Evolutionary conservation across 106 monocot genomes (phyloP).

Genomic region (Agapanthus africanus): DNA sequence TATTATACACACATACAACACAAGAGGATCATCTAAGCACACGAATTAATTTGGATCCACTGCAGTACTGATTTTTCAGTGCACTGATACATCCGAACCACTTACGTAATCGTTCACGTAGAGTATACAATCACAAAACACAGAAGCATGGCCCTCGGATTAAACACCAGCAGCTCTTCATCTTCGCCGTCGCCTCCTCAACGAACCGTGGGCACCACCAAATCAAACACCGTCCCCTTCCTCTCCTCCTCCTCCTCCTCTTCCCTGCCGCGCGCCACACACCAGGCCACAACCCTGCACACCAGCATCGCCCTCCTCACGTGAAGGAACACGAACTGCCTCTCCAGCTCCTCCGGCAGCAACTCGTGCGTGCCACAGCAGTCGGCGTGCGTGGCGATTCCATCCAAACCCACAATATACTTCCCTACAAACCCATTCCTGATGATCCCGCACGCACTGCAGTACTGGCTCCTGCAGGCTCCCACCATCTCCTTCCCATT

Average conservation of each 20-base stretch:
- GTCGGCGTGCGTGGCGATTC: constrained; percentile 44
- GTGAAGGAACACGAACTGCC: constrained; percentile 38
- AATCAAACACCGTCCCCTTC: constrained; percentile 15
- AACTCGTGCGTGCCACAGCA: constrained; percentile 48
- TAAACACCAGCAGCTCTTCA: constrained; percentile 55
- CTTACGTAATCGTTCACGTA: no score
- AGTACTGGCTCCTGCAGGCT: constrained; percentile 41
- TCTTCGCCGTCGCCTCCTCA: constrained; percentile 24
- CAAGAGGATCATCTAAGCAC: no score
- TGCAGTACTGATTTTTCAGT: no score
- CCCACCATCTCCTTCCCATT: constrained; percentile 3
- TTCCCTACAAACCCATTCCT: constrained; percentile 46
- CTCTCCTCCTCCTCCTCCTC: not conserved
- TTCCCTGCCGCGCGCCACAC: constrained; percentile 19
- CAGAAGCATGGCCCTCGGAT: constrained; percentile 48
- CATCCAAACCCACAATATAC: constrained; percentile 35
- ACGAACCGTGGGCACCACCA: constrained; percentile 10
- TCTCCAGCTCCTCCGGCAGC: constrained; percentile 49
- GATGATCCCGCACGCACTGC: constrained; percentile 50
- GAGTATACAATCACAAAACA: constrained; percentile 58
- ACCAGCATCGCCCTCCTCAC: constrained; percentile 50
- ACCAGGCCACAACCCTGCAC: constrained; percentile 53
- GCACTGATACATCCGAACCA: no score
- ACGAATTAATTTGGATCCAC: no score
- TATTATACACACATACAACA: no score